These are phyloP conservation scores for Lodderomyces beijingensis DNA, from an alignment of 1,139 yeast species.

Conservation along the genomic window DNA sequence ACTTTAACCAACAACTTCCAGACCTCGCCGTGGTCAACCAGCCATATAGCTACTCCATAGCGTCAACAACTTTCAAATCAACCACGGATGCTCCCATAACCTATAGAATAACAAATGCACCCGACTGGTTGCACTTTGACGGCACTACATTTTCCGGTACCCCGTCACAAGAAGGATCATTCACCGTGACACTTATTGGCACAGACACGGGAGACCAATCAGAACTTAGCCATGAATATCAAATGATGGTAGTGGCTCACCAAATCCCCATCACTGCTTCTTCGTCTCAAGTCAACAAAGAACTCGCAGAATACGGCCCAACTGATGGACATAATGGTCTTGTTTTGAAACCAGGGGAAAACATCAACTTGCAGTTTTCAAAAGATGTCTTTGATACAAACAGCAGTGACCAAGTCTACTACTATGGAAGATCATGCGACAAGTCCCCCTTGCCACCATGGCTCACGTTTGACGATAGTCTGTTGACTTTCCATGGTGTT, in stretches of 20 bases:
- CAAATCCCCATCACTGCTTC: too few relatives aligned
- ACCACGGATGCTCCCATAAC: conserved; percentile 36
- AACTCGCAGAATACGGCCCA: conserved; percentile 53
- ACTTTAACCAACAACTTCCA: conserved; percentile 79
- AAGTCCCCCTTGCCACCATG: conserved; percentile 90
- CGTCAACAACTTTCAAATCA: conserved; percentile 67
- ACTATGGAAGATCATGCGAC: conserved; percentile 77
- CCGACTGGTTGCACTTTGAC: conserved; percentile 79
- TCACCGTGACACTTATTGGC: conserved; percentile 55
- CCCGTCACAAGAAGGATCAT: conserved; percentile 50
- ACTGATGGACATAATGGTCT: conserved; percentile 75
- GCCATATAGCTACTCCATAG: conserved; percentile 62
- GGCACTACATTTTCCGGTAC: conserved; percentile 67
- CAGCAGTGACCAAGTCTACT: conserved; percentile 49
- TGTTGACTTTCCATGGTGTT: conserved; percentile 73
- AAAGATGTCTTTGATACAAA: conserved; percentile 49
- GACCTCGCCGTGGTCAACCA: conserved; percentile 74
- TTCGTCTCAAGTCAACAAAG: conserved; percentile 30
- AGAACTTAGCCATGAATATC: conserved; percentile 48
- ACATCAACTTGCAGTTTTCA: conserved; percentile 61
- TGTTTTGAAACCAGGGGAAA: conserved; percentile 65
- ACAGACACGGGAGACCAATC: conserved; percentile 53
- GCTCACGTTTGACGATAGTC: conserved; percentile 63
- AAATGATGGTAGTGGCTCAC: too few relatives aligned
- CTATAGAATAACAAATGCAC: conserved; percentile 57